These are phyloP conservation scores for Theileria parva DNA, from an alignment of 169 alveolate species.

Conservation along the genomic window DNA sequence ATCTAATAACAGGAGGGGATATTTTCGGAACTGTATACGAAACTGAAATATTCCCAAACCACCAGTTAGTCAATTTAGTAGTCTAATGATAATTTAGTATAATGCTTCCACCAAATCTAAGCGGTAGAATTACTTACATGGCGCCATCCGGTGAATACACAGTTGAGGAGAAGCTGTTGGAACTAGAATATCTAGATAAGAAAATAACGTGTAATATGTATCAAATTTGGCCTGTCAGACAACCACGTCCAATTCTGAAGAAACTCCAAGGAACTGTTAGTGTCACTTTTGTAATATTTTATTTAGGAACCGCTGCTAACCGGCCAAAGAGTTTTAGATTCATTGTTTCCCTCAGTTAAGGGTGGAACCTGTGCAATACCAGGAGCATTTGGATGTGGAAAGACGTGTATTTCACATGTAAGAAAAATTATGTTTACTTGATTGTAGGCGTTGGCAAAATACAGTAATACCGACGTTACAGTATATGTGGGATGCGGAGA, in stretches of 20 bases:
- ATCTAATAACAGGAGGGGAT: conserved; percentile 96
- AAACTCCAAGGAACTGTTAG: conserved; percentile 87
- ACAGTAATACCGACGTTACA: conserved; percentile 94
- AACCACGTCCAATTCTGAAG: conserved; percentile 96
- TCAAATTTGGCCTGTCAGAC: conserved; percentile 99
- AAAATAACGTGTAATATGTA: conserved; percentile 87
- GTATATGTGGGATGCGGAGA: conserved; percentile 99
- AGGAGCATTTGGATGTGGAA: conserved; percentile 99
- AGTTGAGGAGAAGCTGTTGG: conserved; percentile 82
- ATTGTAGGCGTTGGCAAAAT: conserved; percentile 93
- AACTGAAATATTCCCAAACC: conserved; percentile 92
- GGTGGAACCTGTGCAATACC: conserved; percentile 99
- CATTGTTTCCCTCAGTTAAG: conserved; percentile 95
- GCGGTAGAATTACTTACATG: conserved; percentile 91
- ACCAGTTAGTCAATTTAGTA: conserved; percentile 63
- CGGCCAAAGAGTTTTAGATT: conserved; percentile 97
- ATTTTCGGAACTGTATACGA: conserved; percentile 93
- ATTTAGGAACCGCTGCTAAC: conserved; percentile 90
- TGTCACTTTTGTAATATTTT: not conserved
- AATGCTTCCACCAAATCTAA: conserved; percentile 95
- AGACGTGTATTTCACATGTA: conserved; percentile 94
- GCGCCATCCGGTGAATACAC: conserved; percentile 94
- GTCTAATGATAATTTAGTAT: conserved; percentile 59
- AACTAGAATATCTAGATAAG: conserved; percentile 90
- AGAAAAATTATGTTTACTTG: conserved; percentile 17